Conservation (phyloP, 331 rosid species). For the Ulmus americana region DNA sequence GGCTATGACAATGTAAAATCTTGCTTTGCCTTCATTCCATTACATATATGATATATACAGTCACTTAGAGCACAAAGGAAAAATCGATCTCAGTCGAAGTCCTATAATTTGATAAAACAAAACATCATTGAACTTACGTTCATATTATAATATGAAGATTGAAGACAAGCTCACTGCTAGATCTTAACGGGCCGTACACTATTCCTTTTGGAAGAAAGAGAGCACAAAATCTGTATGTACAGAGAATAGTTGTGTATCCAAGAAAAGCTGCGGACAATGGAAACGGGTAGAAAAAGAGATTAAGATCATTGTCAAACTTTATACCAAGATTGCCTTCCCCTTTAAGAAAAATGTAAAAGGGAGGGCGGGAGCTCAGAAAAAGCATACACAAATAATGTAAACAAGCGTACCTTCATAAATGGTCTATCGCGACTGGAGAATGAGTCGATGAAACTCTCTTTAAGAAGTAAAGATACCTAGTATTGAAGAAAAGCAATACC, state of each 20-base stretch:
- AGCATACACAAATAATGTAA: constrained; percentile 11
- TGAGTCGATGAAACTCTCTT: constrained; percentile 93
- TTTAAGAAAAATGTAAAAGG: no score
- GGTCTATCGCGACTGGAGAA: constrained; percentile 78
- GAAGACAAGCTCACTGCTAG: constrained; percentile 14
- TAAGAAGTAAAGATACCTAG: constrained; percentile 93
- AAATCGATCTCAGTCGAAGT: constrained; percentile 13
- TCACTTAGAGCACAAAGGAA: neutral
- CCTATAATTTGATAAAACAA: constrained; percentile 17
- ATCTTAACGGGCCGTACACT: constrained; percentile 25
- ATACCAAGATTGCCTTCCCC: no score
- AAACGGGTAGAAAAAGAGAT: neutral
- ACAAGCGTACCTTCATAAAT: constrained; percentile 80
- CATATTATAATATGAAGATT: constrained; percentile 25
- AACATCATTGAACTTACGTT: constrained; percentile 57
- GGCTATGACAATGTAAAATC: neutral
- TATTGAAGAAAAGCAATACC: constrained; percentile 21
- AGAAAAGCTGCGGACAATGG: constrained; percentile 53
- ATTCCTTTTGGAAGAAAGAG: constrained; percentile 93
- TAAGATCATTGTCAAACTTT: neutral
- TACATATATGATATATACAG: constrained; percentile 3
- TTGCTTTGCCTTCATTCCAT: neutral
- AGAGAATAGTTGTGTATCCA: constrained; percentile 92
- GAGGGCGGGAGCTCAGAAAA: no score
- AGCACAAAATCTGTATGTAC: constrained; percentile 93